These are phyloP conservation scores for Cladosporium sp. DNA, from an alignment of 2,329 filamentous ascomycete species.

Conservation along the genomic window DNA sequence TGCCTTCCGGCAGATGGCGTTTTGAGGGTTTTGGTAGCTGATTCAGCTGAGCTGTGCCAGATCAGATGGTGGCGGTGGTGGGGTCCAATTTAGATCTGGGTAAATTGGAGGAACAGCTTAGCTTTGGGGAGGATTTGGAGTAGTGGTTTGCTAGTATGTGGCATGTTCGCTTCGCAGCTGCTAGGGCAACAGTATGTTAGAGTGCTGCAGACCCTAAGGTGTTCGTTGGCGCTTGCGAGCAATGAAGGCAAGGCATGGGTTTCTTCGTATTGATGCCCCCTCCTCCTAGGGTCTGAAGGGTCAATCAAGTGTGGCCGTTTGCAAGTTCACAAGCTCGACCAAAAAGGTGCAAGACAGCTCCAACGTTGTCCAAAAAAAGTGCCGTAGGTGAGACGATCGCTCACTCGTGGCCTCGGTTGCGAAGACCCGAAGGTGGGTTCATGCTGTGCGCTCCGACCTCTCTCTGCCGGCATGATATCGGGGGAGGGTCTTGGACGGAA, in stretches of 20 bases:
- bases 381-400: not conserved
- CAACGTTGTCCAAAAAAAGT: constrained; percentile 3
- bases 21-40: not conserved
- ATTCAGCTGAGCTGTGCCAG: not conserved
- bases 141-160: not conserved
- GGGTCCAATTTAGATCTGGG: not conserved
- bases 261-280: not conserved
- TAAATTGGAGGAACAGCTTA: not conserved
- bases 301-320: not conserved
- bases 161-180: not conserved
- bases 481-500: not conserved
- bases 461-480: constrained; percentile 1
- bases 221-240: not conserved
- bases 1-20: not conserved
- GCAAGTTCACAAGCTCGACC: not conserved
- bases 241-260: not conserved
- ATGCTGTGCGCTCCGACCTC: not conserved
- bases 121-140: not conserved
- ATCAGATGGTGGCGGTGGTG: not conserved
- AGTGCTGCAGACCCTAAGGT: not conserved
- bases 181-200: constrained; percentile 2
- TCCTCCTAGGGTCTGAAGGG: not conserved
- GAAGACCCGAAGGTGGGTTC: not conserved
- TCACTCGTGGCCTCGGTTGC: not conserved
- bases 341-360: not conserved